A percentile compares a stretch with the other conserved stretches of the same genome.
phyloP scores from a whole-genome alignment of 257 asterid genomes.

The Apocynum venetum region DNA sequence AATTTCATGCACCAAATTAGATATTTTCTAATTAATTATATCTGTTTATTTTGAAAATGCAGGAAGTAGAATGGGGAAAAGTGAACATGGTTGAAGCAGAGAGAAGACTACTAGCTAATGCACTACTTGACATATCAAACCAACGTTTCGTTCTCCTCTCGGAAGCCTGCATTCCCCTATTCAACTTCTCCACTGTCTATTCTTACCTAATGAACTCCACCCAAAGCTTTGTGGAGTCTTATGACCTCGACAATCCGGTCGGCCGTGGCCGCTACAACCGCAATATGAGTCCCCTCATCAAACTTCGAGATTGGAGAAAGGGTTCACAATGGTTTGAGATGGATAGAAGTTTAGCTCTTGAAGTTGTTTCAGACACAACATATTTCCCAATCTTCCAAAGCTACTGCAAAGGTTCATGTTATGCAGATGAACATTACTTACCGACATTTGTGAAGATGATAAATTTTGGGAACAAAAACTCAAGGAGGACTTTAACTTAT shows the following conservation, averaged over 20 bases:
- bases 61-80: conserved; percentile 78
- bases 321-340: conserved; percentile 93
- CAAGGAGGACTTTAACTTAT: conserved; percentile 63
- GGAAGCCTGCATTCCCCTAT: conserved; percentile 75
- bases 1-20: no score
- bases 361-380: conserved; percentile 46
- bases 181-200: conserved; percentile 75
- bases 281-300: conserved; percentile 52
- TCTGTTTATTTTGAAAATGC: conserved; percentile 10
- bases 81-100: conserved; percentile 91
- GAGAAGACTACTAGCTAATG: conserved; percentile 71
- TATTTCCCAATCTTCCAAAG: conserved; percentile 46
- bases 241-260: conserved; percentile 49
- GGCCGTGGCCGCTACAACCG: conserved; percentile 65
- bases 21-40: no score
- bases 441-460: conserved; percentile 55
- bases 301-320: conserved; percentile 60
- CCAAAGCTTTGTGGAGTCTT: conserved; percentile 47
- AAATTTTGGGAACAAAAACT: conserved; percentile 37
- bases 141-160: conserved; percentile 77
- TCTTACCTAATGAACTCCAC: conserved; percentile 57
- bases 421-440: conserved; percentile 79
- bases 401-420: conserved; percentile 53
- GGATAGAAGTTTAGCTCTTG: conserved; percentile 58
- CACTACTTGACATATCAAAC: conserved; percentile 81